These are phyloP conservation scores for Panus rudis DNA, from an alignment of 768 basidiomycete species.

Conservation along the genomic window DNA sequence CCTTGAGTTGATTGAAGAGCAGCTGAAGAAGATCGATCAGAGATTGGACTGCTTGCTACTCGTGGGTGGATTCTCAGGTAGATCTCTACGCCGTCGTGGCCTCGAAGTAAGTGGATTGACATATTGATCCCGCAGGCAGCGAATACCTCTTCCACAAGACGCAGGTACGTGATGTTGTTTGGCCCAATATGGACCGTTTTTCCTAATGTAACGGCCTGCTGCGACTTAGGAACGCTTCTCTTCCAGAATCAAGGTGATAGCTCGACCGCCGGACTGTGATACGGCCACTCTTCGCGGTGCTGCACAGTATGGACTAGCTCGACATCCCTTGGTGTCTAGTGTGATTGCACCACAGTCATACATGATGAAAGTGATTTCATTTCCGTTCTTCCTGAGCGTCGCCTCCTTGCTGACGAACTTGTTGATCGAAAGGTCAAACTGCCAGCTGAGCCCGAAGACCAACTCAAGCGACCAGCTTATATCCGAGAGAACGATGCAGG, in stretches of 20 bases:
- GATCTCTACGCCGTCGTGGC: neutral
- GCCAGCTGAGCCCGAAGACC: conserved; percentile 82
- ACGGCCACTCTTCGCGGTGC: conserved; percentile 85
- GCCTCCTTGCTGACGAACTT: neutral
- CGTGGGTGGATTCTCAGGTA: conserved; percentile 73
- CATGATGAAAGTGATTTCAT: conserved; percentile 66
- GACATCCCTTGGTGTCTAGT: conserved; percentile 69
- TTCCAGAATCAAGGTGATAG: conserved; percentile 63
- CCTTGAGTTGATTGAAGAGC: conserved; percentile 71
- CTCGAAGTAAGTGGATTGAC: neutral
- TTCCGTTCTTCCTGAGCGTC: neutral
- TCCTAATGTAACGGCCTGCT: neutral
- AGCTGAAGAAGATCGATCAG: conserved; percentile 59
- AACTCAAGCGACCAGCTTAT: conserved; percentile 78
- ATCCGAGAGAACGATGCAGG: conserved; percentile 73
- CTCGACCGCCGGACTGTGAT: conserved; percentile 79
- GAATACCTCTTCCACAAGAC: conserved; percentile 79
- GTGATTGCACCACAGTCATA: conserved; percentile 80
- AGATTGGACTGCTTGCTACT: conserved; percentile 77
- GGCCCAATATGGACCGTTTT: too few species aligned
- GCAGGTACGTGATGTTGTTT: conserved; percentile 40
- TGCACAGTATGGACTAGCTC: conserved; percentile 80
- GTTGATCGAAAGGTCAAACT: conserved; percentile 60
- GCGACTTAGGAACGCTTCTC: conserved; percentile 55
- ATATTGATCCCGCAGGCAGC: conserved; percentile 40